Base-by-base conservation (phyloP, 805 yeast genomes). In the Diddensiella santjacobensis region DNA sequence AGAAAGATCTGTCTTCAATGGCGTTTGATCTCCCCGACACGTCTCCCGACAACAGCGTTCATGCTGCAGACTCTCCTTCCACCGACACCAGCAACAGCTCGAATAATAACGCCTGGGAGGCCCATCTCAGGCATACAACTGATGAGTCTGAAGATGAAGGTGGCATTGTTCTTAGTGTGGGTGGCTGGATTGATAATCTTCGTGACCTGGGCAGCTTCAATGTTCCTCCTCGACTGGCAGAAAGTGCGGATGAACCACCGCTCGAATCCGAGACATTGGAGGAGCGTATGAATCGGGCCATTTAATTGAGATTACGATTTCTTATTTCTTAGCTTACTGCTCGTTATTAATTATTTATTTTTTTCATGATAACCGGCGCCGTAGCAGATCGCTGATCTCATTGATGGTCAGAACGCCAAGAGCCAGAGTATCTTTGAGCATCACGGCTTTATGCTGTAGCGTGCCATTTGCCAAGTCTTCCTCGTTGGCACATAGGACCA, bases 71-170 rank as follows among this genome's bases (percentile, higher is more conserved):
- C 13, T 33, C 10, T 44, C 44, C 29, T 4, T 11, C 43, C n/a
- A 3, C 24, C 3, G 38, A 46, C 20, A 18, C 47, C 17, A 47
- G 39, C 22, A 26, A 20, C n/a, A 42, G 48, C 18, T 18, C 42
- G 38, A 45, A 39, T 24, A 23, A 45, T 2, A 39, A 40, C 8
- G 59, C 56, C 6, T 58, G 61, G 61, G 51, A 53, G 11, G n/a
- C 48, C 19, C 58, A 56, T 36, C 33, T 58, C 2, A 24, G 48
- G 22, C 39, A 22, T 3, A 33, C 47, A 10, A 46, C 40, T 1
- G 53, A 49, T 6, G 59, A 55, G 15, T 51, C 56, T 3, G 61
- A 58, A 13, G 56, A 51, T 24, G 62, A 57, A 8, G 58, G 52
- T 3, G 55, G 57, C 3, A 24, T 58, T 36, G 54, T 58, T 0